These are phyloP conservation scores for Naganishia sp. DNA, from an alignment of 1,284 basidiomycete species.

Conservation along the genomic window DNA sequence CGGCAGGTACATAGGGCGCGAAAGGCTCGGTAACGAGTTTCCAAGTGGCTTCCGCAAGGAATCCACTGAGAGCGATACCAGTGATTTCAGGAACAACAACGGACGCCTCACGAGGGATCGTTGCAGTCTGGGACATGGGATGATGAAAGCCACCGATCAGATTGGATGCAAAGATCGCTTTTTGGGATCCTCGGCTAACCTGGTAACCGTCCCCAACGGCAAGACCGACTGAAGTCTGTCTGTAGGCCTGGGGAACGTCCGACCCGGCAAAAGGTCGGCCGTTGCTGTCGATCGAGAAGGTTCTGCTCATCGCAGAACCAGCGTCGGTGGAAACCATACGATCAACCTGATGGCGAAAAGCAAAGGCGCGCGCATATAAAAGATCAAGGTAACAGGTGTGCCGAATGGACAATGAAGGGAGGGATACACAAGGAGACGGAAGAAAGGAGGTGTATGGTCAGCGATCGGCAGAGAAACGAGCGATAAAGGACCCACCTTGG, in stretches of 20 bases:
- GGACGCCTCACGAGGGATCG: slow-evolving; percentile 2
- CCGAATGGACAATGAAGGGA: neutral
- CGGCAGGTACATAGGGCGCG: slow-evolving; percentile 25
- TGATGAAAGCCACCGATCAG: slow-evolving; percentile 15
- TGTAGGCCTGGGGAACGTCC: slow-evolving; percentile 8
- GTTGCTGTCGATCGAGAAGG: slow-evolving; percentile 25
- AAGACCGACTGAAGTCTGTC: slow-evolving; percentile 16
- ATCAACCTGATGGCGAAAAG: slow-evolving; percentile 11
- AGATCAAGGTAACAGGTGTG: neutral
- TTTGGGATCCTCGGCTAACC: slow-evolving; percentile 17
- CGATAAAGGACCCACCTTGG: slow-evolving; percentile 14
- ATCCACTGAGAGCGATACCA: slow-evolving; percentile 34
- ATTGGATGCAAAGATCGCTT: slow-evolving; percentile 11
- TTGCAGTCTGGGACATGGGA: slow-evolving; percentile 13
- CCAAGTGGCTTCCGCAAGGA: slow-evolving; percentile 37
- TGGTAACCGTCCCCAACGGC: slow-evolving; percentile 23
- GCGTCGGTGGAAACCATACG: slow-evolving; percentile 25
- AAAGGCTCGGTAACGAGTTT: slow-evolving; percentile 32
- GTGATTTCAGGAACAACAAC: slow-evolving; percentile 19
- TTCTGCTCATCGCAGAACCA: slow-evolving; percentile 26
- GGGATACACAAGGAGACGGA: neutral
- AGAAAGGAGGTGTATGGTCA: slow-evolving; percentile 9
- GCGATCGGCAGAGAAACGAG: neutral
- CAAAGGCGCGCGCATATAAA: neutral
- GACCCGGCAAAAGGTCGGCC: slow-evolving; percentile 8